These are phyloP conservation scores for Cladorrhinum sp. DNA, from an alignment of 2,329 filamentous ascomycete species.

Conservation along the genomic window DNA sequence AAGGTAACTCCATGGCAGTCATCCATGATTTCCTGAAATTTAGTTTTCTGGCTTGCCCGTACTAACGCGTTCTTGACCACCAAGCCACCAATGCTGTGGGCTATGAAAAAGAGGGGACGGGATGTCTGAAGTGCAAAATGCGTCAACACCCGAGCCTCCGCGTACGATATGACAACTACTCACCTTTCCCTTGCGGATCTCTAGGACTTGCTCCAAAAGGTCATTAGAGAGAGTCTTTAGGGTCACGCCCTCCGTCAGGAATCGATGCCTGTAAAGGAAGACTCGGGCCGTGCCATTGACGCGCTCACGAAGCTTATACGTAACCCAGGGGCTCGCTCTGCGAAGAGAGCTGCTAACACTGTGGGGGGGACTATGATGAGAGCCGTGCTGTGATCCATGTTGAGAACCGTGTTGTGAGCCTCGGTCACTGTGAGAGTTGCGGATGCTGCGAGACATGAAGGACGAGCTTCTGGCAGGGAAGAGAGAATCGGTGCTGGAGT, in stretches of 20 bases:
- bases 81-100: slow-evolving; percentile 59
- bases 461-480: slow-evolving; percentile 28
- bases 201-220: slow-evolving; percentile 43
- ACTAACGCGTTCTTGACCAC: slow-evolving; percentile 57
- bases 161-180: slow-evolving; percentile 1
- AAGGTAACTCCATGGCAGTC: slow-evolving; percentile 61
- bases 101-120: slow-evolving; percentile 58
- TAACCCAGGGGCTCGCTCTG: slow-evolving; percentile 41
- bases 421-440: neutral
- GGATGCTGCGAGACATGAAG: slow-evolving; percentile 4
- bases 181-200: slow-evolving; percentile 28
- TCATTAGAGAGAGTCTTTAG: slow-evolving; percentile 45
- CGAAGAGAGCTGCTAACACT: slow-evolving; percentile 9
- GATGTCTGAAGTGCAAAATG: slow-evolving; percentile 15
- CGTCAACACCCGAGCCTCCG: neutral
- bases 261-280: slow-evolving; percentile 50
- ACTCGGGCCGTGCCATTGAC: slow-evolving; percentile 45
- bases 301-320: slow-evolving; percentile 49
- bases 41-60: slow-evolving; percentile 40
- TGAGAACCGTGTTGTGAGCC: neutral
- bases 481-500: slow-evolving; percentile 47
- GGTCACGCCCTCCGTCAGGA: slow-evolving; percentile 40
- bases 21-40: slow-evolving; percentile 45
- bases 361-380: neutral
- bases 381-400: neutral